Evolutionary conservation across 768 basidiomycete species (phyloP).

Genomic region (Trametes gibbosa): DNA sequence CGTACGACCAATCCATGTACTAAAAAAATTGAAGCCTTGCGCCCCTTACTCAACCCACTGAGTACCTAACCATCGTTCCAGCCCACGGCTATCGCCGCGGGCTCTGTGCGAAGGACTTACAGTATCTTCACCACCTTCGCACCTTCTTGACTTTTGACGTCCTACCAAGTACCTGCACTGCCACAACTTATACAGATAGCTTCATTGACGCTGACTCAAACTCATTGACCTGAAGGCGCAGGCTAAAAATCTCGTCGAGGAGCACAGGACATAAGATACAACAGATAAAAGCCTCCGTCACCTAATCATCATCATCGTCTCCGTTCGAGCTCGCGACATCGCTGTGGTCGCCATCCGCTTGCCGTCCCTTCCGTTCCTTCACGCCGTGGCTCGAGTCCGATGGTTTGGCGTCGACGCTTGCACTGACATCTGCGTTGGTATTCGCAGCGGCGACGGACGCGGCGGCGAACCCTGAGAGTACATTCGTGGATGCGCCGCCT

Average conservation of each 20-base stretch:
- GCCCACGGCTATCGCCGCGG: too few relatives aligned
- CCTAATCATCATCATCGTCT: background rate
- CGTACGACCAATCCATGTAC: too few relatives aligned
- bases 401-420: conserved; percentile 24
- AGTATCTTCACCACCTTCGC: too few relatives aligned
- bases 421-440: conserved; percentile 16
- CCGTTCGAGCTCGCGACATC: conserved; percentile 3
- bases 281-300: too few relatives aligned
- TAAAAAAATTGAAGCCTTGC: too few relatives aligned
- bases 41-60: too few relatives aligned
- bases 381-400: background rate
- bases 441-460: background rate
- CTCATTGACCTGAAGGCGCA: background rate
- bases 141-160: too few relatives aligned
- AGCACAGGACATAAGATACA: background rate
- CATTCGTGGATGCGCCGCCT: conserved; percentile 32
- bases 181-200: too few relatives aligned
- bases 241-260: background rate
- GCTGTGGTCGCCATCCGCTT: conserved; percentile 6
- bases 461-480: conserved; percentile 49
- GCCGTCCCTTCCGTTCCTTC: background rate
- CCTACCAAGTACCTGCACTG: too few relatives aligned
- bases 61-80: too few relatives aligned
- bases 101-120: too few relatives aligned
- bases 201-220: too few relatives aligned